Conservation (phyloP, 2,329 filamentous ascomycete genomes). For the Orbilia quercus region DNA sequence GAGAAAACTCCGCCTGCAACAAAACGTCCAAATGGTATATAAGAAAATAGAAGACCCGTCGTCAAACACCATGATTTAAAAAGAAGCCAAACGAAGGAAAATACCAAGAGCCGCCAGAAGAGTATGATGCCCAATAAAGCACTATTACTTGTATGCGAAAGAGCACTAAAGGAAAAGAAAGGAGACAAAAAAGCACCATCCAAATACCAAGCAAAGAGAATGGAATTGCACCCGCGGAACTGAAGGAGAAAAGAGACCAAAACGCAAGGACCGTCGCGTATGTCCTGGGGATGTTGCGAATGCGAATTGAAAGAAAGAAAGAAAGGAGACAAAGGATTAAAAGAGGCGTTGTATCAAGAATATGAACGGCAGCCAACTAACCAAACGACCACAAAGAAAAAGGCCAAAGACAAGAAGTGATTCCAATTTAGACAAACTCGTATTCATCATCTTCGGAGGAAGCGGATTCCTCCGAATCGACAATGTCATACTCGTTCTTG, state of each 20-base stretch:
- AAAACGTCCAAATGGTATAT: slow-evolving; percentile 38
- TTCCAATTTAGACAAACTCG: slow-evolving; percentile 50
- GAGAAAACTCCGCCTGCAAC: slow-evolving; percentile 44
- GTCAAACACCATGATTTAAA: slow-evolving; percentile 50
- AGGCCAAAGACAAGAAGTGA: neutral
- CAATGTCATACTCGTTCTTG: slow-evolving; percentile 60
- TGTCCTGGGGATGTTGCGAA: slow-evolving; percentile 24
- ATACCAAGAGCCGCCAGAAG: slow-evolving; percentile 27
- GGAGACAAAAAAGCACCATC: slow-evolving; percentile 4
- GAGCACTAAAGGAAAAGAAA: too few species aligned
- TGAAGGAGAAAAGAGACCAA: slow-evolving; percentile 30
- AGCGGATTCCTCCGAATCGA: slow-evolving; percentile 57
- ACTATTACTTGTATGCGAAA: slow-evolving; percentile 21
- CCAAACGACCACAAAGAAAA: slow-evolving; percentile 11
- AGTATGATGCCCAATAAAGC: slow-evolving; percentile 49
- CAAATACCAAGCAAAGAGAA: too few species aligned
- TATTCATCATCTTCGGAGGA: slow-evolving; percentile 55
- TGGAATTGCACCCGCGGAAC: slow-evolving; percentile 1
- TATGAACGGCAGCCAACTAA: neutral
- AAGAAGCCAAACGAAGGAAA: slow-evolving; percentile 33
- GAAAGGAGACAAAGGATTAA: slow-evolving; percentile 18
- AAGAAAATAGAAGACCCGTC: slow-evolving; percentile 56
- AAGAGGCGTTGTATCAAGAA: slow-evolving; percentile 6
- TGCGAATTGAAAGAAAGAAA: slow-evolving; percentile 29
- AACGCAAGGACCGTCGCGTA: neutral